A percentile compares a stretch with the other conserved stretches of the same genome.
phyloP scores from a whole-genome alignment of 2,329 filamentous ascomycete species.

The Ophiobolus disseminans region DNA sequence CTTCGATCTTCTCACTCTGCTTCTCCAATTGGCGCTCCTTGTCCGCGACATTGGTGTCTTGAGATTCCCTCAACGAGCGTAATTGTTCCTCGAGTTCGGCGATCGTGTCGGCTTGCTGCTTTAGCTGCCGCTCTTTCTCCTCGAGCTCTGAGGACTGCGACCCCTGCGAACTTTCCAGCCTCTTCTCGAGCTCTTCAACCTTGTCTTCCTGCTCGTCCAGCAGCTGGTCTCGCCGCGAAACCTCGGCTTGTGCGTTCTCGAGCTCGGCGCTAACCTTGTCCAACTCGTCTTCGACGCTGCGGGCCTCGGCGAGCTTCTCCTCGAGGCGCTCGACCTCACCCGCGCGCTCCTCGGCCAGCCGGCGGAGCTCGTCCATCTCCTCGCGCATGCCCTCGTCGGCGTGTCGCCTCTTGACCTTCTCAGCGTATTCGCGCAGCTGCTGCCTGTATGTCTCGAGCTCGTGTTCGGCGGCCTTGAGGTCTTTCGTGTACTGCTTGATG shows the following conservation, averaged over 20 bases:
- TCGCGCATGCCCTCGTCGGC: conserved; percentile 73
- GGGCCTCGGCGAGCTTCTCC: conserved; percentile 42
- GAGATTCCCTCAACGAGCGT: conserved; percentile 31
- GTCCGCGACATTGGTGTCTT: conserved; percentile 30
- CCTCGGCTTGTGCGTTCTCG: conserved; percentile 43
- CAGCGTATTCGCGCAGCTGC: conserved; percentile 82
- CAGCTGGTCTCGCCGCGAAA: conserved; percentile 42
- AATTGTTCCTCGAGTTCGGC: conserved; percentile 38
- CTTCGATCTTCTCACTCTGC: conserved; percentile 42
- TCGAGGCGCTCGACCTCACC: conserved; percentile 46
- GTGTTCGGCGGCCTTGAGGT: conserved; percentile 79
- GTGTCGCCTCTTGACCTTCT: conserved; percentile 78
- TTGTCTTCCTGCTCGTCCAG: conserved; percentile 49
- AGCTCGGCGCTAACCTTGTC: conserved; percentile 46
- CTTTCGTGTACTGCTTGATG: conserved; percentile 84
- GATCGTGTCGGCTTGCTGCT: conserved; percentile 40
- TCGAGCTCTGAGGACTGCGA: conserved; percentile 36
- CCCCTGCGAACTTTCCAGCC: conserved; percentile 40
- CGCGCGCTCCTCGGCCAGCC: conserved; percentile 53
- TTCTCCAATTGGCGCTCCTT: conserved; percentile 40
- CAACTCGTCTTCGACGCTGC: conserved; percentile 41
- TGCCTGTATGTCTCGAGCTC: conserved; percentile 84
- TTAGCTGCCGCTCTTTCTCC: conserved; percentile 39
- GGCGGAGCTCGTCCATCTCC: conserved; percentile 61
- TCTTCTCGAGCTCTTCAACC: conserved; percentile 42